These are phyloP conservation scores for Tilletia indica DNA, from an alignment of 1,284 basidiomycete species.

Conservation along the genomic window DNA sequence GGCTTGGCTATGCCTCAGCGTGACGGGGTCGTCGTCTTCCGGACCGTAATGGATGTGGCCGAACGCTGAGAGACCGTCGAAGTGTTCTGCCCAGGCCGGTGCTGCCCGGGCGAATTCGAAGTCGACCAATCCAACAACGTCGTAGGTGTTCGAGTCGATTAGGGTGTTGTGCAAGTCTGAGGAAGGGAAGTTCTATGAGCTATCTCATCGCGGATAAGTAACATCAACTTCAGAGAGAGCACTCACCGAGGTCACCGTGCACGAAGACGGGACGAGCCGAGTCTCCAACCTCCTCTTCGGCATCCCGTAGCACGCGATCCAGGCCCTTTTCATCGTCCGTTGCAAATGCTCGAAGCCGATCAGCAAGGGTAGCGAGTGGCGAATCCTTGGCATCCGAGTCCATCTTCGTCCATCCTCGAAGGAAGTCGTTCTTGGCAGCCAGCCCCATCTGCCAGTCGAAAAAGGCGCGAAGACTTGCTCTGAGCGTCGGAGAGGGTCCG, in stretches of 20 bases:
- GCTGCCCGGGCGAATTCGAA: constrained; percentile 1
- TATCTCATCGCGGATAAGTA: background rate
- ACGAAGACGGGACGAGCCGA: background rate
- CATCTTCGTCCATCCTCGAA: background rate
- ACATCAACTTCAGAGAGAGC: background rate
- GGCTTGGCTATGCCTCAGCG: background rate
- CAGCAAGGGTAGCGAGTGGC: background rate
- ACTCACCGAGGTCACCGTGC: constrained; percentile 5
- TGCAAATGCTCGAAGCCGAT: background rate
- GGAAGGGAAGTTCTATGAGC: background rate
- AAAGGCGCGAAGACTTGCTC: background rate
- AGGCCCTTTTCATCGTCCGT: background rate
- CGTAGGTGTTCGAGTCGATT: background rate
- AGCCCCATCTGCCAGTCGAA: constrained; percentile 4
- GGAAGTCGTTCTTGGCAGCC: background rate
- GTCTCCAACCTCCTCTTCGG: background rate
- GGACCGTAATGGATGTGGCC: background rate
- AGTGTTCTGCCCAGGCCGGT: constrained; percentile 7
- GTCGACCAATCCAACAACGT: background rate
- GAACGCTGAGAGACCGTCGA: background rate
- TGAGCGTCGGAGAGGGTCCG: background rate
- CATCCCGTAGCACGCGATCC: background rate
- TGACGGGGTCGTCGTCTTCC: background rate
- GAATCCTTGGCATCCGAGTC: background rate
- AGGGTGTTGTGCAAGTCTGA: constrained; percentile 1